Percentiles rank a stretch among this genome's conserved stretches.
phyloP scores from a whole-genome alignment of 2,329 filamentous ascomycete species.

The Aspergillus calidoustus region DNA sequence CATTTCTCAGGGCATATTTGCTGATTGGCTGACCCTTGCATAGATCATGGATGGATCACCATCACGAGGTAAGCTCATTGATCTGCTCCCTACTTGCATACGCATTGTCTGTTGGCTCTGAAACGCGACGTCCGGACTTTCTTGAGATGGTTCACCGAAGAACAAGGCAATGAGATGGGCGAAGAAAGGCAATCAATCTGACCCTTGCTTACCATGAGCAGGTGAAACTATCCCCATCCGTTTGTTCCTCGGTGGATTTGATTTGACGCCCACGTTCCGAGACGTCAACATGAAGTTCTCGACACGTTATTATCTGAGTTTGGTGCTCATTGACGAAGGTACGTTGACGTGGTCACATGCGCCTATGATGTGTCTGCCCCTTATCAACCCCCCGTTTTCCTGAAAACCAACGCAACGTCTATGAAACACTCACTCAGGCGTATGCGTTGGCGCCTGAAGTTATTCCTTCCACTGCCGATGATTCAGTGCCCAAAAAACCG shows the following conservation, averaged over 20 bases:
- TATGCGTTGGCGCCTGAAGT: constrained; percentile 24
- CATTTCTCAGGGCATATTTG: constrained; percentile 9
- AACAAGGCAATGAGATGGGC: neutral
- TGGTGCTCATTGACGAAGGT: constrained; percentile 96
- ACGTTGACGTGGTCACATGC: constrained; percentile 34
- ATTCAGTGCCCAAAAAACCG: constrained; percentile 23
- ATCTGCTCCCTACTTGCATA: neutral
- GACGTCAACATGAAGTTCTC: constrained; percentile 99
- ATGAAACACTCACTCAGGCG: neutral
- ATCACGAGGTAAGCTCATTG: constrained; percentile 71
- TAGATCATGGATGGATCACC: constrained; percentile 99
- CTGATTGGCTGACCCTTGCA: constrained; percentile 16
- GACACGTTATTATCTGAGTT: constrained; percentile 93
- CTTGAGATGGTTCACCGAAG: neutral
- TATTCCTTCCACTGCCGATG: constrained; percentile 11
- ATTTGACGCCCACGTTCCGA: constrained; percentile 95
- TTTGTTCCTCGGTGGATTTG: constrained; percentile 95
- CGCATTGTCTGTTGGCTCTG: neutral
- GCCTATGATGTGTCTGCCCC: constrained; percentile 5
- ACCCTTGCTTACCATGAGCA: constrained; percentile 38
- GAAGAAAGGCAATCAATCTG: neutral
- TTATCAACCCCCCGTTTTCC: neutral
- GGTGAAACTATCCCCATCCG: constrained; percentile 93
- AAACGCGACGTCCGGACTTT: neutral
- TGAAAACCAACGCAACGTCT: constrained; percentile 15